phyloP scores from a whole-genome alignment of 768 basidiomycete species.

The Tricholoma terreum region DNA sequence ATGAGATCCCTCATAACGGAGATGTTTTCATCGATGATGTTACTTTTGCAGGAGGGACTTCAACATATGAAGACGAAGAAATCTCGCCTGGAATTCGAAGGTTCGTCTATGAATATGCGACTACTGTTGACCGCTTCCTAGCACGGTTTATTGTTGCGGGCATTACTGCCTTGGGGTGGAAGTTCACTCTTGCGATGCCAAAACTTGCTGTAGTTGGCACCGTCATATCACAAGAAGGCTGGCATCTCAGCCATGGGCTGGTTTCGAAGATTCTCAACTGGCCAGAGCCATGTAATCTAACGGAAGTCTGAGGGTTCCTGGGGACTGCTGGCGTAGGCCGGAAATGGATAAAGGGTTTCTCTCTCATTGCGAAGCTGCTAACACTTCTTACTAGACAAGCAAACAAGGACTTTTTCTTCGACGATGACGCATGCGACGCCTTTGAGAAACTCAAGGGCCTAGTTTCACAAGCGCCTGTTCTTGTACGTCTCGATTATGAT shows the following conservation, averaged over 20 bases:
- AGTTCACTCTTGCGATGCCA: no score
- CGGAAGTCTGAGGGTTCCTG: constrained; percentile 24
- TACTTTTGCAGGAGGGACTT: constrained; percentile 14
- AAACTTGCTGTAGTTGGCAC: no score
- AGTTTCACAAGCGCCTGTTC: constrained; percentile 21
- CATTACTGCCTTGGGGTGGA: no score
- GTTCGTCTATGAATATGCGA: constrained; percentile 26
- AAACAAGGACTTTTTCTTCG: constrained; percentile 24
- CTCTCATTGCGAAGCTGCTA: constrained; percentile 23
- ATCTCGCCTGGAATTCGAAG: constrained; percentile 21
- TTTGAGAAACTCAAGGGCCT: constrained; percentile 22
- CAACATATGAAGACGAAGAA: constrained; percentile 14
- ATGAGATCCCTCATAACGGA: constrained; percentile 10
- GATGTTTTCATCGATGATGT: constrained; percentile 19
- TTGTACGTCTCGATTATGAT: constrained; percentile 31
- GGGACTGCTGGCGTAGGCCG: constrained; percentile 18
- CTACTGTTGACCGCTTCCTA: constrained; percentile 21
- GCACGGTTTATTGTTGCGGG: no score
- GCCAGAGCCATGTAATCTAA: no score
- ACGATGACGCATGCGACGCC: constrained; percentile 17
- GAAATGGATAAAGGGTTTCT: no score
- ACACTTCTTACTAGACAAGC: constrained; percentile 12
- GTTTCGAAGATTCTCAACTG: no score
- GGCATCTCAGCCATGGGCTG: no score
- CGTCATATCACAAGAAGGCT: no score